These are phyloP conservation scores for Ophiostoma piceae DNA, from an alignment of 2,329 filamentous ascomycete genomes.

Conservation along the genomic window DNA sequence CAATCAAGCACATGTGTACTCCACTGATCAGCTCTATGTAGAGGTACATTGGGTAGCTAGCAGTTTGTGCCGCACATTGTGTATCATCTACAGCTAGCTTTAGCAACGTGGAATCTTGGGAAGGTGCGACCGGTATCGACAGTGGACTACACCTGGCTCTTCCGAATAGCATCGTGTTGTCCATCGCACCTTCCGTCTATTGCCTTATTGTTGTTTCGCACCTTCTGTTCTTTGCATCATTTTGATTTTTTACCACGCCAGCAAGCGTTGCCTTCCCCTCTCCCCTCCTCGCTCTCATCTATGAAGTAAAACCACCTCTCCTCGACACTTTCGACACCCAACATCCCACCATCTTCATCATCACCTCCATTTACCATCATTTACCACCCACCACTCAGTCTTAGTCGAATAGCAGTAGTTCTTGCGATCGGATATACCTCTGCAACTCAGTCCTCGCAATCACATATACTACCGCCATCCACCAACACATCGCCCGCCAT, in stretches of 20 bases:
- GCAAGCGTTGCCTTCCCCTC: not conserved
- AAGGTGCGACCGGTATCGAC: slow-evolving; percentile 1
- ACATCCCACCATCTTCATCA: not conserved
- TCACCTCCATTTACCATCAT: not conserved
- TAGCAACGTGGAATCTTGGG: slow-evolving; percentile 7
- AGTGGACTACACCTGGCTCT: not conserved
- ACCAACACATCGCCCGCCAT: not conserved
- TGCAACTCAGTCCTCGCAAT: not conserved
- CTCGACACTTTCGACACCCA: not conserved
- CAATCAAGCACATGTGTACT: not conserved
- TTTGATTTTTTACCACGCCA: not conserved
- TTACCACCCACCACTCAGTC: not conserved
- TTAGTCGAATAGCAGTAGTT: not conserved
- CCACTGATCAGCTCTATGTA: not conserved
- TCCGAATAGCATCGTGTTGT: not conserved
- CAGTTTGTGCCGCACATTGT: too few species aligned
- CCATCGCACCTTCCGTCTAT: slow-evolving; percentile 9
- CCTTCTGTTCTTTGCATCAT: not conserved
- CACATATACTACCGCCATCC: not conserved
- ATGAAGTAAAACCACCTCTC: not conserved
- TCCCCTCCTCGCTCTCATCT: not conserved
- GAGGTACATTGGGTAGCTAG: not conserved
- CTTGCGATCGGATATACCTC: not conserved
- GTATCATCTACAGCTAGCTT: not conserved
- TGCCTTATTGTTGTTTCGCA: not conserved